These are phyloP conservation scores for Talaromyces pinophilus DNA, from an alignment of 2,329 filamentous ascomycete genomes.

Conservation along the genomic window DNA sequence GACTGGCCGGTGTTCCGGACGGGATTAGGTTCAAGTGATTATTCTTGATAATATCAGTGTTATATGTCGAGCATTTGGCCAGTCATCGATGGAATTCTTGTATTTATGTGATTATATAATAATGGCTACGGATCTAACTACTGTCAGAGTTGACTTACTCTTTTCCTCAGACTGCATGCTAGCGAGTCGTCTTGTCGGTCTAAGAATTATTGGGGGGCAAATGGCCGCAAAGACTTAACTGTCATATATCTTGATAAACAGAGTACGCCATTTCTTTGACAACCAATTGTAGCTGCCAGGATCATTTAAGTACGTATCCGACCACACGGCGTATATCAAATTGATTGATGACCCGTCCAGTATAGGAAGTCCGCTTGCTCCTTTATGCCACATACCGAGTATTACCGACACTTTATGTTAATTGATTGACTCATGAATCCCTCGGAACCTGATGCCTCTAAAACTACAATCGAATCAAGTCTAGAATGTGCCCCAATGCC, in stretches of 20 bases:
- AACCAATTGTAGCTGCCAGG: not conserved
- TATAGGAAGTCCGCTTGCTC: not conserved
- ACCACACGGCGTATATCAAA: not conserved
- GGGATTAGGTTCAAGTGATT: not conserved
- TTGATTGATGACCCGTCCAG: not conserved
- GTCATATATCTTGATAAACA: not conserved
- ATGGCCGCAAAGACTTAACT: not conserved
- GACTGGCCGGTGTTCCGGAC: not conserved
- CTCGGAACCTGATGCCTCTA: not conserved
- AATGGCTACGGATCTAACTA: not conserved
- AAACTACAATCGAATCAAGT: not conserved
- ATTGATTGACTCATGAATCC: not conserved
- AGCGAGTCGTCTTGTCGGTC: not conserved
- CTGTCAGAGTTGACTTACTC: not conserved
- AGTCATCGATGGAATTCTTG: conserved; percentile 5
- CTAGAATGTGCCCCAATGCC: not conserved
- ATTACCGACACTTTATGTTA: not conserved
- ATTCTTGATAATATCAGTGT: conserved; percentile 19
- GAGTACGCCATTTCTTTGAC: too few species aligned
- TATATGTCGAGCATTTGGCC: not conserved
- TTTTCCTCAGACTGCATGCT: too few species aligned
- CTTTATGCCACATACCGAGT: not conserved
- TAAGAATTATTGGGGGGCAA: not conserved
- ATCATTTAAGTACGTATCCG: not conserved
- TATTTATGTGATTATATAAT: conserved; percentile 13